Evolutionary conservation across 768 basidiomycete species (phyloP), one percentile per base, ranked within the genome.

Genomic region (Leucosporidium yakuticum): DNA sequence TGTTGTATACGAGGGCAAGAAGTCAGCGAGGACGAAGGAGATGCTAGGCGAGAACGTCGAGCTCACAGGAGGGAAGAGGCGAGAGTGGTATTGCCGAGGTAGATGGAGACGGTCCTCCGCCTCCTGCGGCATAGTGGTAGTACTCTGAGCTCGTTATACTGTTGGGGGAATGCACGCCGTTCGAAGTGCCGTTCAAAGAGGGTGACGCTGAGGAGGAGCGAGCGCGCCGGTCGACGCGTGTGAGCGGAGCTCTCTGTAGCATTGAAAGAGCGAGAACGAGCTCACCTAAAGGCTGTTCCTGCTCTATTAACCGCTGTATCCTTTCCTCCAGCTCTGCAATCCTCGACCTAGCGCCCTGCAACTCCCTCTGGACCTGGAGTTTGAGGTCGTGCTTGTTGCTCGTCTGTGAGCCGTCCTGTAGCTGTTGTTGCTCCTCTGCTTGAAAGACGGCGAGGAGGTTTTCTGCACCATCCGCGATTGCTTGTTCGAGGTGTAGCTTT

Each of bases 381-480:
- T 89, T 84, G 72, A 91, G 83, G n/a, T 80, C 80, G 65, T 85
- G 86, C 85, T 88, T 76, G 59, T 64, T 66, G 32, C 69, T 69
- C 11, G 69, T 62, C 50, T 77, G 75, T 31, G 57, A n/a, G 19
- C 21, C 27, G 29, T 49, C 61, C 29, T 51, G 50, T 44, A 44
- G 39, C 39, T 44, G 39, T 44, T 44, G 39, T 15, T 44, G 39
- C 39, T 44, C 39, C 17, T 8, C 39, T 44, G 39, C 39, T 4
- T 76, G 74, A 20, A 77, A 71, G 17, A 77, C 76, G 75, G 77
- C 54, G 15, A 95, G 81, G 66, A 97, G 83, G 74, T 89, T 91
- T 80, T 91, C 89, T 1, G 93, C 93, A 17, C 92, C 93, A 77
- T 92, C 91, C 76, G 86, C 91, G 67, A 95, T 91, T 61, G 88